Evolutionary conservation across 495 filamentous ascomycete genomes (phyloP).

Genomic region (Cetradonia linearis): DNA sequence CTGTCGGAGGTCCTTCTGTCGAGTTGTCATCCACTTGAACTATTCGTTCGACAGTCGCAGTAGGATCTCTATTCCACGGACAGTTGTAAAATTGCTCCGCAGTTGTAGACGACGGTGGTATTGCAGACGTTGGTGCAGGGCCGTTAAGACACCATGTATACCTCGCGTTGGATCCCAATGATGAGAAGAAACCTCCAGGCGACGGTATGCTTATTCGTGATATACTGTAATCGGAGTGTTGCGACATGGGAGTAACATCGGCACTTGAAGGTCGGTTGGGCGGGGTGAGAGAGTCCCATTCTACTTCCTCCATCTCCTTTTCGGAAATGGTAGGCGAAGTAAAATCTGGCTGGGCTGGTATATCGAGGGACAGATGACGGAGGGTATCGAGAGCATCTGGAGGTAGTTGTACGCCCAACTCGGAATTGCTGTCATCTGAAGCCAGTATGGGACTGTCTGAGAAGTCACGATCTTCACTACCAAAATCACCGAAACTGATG

Average conservation of each 20-base stretch:
- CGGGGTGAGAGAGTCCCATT: conserved; percentile 29
- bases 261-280: conserved; percentile 32
- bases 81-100: conserved; percentile 76
- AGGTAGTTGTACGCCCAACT: conserved; percentile 61
- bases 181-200: conserved; percentile 83
- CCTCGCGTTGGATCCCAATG: conserved; percentile 57
- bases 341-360: conserved; percentile 17
- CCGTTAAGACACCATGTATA: conserved; percentile 54
- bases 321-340: conserved; percentile 32
- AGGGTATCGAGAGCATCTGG: conserved; percentile 69
- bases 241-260: conserved; percentile 40
- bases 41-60: conserved; percentile 54
- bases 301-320: conserved; percentile 41
- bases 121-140: conserved; percentile 34
- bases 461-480: conserved; percentile 10
- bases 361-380: conserved; percentile 57
- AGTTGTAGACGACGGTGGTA: conserved; percentile 64
- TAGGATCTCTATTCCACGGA: conserved; percentile 51
- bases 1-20: conserved; percentile 58
- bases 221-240: conserved; percentile 45
- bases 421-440: conserved; percentile 37
- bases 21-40: conserved; percentile 48
- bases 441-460: conserved; percentile 25
- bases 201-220: conserved; percentile 75
- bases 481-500: conserved; percentile 20